Conservation (phyloP, 352 stramenopile genomes). For the Pythium scleroteichum region DNA sequence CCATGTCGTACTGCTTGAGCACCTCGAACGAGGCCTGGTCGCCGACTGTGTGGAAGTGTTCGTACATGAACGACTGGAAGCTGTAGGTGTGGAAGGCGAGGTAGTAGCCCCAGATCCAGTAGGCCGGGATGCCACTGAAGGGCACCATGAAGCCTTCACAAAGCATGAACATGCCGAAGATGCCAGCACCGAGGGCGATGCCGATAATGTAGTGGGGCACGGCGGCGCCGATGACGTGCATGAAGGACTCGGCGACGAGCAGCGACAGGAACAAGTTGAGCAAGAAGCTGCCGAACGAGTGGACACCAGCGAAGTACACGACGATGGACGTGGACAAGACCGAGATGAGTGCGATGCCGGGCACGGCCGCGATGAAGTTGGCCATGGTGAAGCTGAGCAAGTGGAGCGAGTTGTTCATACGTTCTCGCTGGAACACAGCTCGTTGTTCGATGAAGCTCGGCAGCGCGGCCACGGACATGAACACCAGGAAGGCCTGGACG, state of each 20-base stretch:
- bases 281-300: conserved; percentile 66
- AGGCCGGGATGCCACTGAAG: conserved; percentile 54
- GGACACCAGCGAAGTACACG: conserved; percentile 46
- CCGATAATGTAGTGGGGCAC: conserved; percentile 88
- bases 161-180: conserved; percentile 89
- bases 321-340: conserved; percentile 54
- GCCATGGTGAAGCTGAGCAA: conserved; percentile 73
- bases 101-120: conserved; percentile 87
- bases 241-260: conserved; percentile 76
- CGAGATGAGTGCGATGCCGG: conserved; percentile 58
- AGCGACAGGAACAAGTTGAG: conserved; percentile 80
- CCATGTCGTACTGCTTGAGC: conserved; percentile 56
- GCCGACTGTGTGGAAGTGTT: conserved; percentile 54
- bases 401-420: conserved; percentile 78
- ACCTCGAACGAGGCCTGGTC: conserved; percentile 29
- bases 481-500: conserved; percentile 88
- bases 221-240: conserved; percentile 75
- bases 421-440: conserved; percentile 82
- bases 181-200: conserved; percentile 73
- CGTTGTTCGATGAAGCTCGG: conserved; percentile 85
- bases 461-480: conserved; percentile 90
- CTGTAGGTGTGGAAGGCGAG: conserved; percentile 87
- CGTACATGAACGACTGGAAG: conserved; percentile 86
- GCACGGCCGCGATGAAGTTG: conserved; percentile 69
- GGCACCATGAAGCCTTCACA: conserved; percentile 88